Evolutionary conservation across 2,329 filamentous ascomycete genomes (phyloP), one percentile per base, ranked within the genome.

Genomic region (Tolypocladium nubicola): DNA sequence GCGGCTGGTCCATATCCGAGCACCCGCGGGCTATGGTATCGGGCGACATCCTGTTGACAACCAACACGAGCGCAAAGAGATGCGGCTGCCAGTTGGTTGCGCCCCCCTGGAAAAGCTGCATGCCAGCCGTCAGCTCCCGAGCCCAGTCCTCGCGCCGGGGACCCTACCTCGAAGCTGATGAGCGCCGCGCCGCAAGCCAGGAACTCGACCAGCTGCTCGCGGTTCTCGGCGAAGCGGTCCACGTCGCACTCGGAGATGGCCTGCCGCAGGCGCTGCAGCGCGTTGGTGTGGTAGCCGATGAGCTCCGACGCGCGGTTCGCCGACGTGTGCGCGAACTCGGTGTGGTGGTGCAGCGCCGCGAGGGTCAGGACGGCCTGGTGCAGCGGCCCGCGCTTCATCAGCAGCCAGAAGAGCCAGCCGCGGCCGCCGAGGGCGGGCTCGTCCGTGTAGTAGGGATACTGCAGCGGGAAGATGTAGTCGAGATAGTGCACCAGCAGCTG

Each of bases 401-500:
- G 30, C 19, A 67, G 59, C 53, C 64, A 67, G 40, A 66, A 66
- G 1, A 68, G 57, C 66, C 66, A 67, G 0, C 63, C 66, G 45
- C 66, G 56, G 0, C 66, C 66, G n/a, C 63, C 65, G 19, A 62
- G 58, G 7, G 62, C 60, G 1, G 66, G 62, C 0, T 62, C 62
- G n/a, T 67, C 63, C 8, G 60, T 59, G 13, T 68, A 66, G 39
- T 64, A 66, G 0, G 64, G 60, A 38, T 64, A 68, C 38, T 68
- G 64, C 0, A 67, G 55, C 0, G 63, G 65, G 37, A 68, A 67
- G 16, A 68, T 66, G 35, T 67, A 66, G 37, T 68, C 66, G 5
- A 68, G 52, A 52, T 67, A 68, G 33, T 68, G 62, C 13, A 66
- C 61, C 4, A 68, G 56, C 7, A 67, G 63, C 45, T 68, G 64